Base-by-base conservation (phyloP, 2,329 filamentous ascomycete species). In the Teratosphaeria epicoccoides region DNA sequence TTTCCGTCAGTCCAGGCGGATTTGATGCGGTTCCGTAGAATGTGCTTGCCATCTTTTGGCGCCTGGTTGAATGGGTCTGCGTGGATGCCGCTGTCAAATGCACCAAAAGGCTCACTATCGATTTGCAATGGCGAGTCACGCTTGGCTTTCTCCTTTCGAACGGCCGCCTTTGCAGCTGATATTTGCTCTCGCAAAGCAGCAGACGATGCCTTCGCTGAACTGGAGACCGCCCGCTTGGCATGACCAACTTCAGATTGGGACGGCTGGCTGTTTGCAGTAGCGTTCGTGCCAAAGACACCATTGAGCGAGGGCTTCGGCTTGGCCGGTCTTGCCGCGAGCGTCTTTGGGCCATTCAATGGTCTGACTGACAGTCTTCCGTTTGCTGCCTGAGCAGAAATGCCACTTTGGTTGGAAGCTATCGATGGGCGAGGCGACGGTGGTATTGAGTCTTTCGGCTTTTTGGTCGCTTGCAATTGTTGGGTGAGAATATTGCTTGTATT, bases 161-260 rank as follows among this genome's bases (percentile, higher is more conserved):
- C 85, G 2, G 88, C 87, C 2, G 89, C 89, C 65, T 91, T 95
- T 0, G 93, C 91, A 61, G 90, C 91, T 33, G 90, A 88, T 56
- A 97, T 96, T 50, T 93, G 90, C 49, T 96, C 88, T 28, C 93
- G 82, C 12, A 98, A 71, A 0, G 89, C 84, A 14, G 79, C 75
- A 0, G 91, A 96, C 0, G 89, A 89, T 61, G 87, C 49, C 23
- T 51, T 50, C 4, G 51, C 24, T 12, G 53, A 44, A 12, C 68
- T 66, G 10, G 49, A 57, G 6, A 55, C 50, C 5, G 54, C 56
- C 23, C 57, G 55, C 44, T 59, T 57, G 9, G 54, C 45, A 7
- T 20, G 17, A 12, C 5, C 23, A 46, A 9, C 44, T 28, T 56
- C 53, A 5, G 50, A 17, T 6, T 20, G 20, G 12, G 26, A 14